These are phyloP conservation scores for Neoscytalidium dimidiatum DNA, from an alignment of 2,329 filamentous ascomycete species.

Conservation along the genomic window DNA sequence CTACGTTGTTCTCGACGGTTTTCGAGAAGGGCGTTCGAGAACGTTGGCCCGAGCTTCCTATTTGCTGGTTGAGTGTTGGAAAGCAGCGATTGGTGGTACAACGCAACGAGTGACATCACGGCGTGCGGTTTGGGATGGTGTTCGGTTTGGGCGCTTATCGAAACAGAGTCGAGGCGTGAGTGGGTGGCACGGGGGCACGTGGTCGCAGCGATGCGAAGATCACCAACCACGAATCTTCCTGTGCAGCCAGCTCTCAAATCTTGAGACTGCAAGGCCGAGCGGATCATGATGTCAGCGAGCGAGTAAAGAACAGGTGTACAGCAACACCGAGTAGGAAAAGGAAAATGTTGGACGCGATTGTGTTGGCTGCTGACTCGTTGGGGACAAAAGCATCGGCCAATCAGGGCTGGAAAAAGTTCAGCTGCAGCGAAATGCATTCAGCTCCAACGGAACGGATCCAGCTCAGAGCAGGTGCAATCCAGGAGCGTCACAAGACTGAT, in stretches of 20 bases:
- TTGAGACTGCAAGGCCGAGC: not conserved
- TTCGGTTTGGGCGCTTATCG: constrained; percentile 10
- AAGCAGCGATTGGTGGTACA: not conserved
- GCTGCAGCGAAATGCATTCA: too few relatives aligned
- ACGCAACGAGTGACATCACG: constrained; percentile 10
- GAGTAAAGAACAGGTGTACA: not conserved
- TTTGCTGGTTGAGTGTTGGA: not conserved
- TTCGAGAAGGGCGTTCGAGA: not conserved
- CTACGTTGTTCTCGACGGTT: not conserved
- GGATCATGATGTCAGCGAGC: constrained; percentile 7
- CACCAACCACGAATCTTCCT: not conserved
- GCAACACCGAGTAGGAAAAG: not conserved
- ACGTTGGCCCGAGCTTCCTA: not conserved
- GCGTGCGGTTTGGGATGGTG: not conserved
- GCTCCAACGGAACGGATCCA: not conserved
- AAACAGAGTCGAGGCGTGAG: not conserved
- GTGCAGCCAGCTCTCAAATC: not conserved
- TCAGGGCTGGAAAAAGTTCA: not conserved
- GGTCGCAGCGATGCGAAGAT: constrained; percentile 6
- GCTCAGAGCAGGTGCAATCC: not conserved
- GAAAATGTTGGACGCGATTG: not conserved
- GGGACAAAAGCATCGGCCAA: not conserved
- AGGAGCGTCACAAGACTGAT: not conserved
- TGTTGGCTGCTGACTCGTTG: not conserved
- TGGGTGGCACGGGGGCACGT: not conserved